These are phyloP conservation scores for Wickerhamiella cacticola DNA, from an alignment of 805 yeast genomes.

Conservation along the genomic window DNA sequence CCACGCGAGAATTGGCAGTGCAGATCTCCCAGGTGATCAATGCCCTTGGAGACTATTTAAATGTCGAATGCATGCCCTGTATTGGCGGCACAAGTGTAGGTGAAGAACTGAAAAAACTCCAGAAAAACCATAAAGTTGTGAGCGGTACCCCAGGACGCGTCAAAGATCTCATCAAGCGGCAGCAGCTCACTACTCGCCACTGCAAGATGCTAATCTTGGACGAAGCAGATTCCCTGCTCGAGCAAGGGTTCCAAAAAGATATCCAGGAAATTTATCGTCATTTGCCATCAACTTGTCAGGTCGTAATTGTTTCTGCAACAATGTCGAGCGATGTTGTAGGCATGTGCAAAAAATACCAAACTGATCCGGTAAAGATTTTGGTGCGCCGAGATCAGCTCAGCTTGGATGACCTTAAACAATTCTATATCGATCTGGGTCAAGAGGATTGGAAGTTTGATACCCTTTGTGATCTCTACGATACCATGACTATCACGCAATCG, in stretches of 20 bases:
- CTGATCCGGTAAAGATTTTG: slow-evolving; percentile 83
- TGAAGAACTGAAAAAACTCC: slow-evolving; percentile 57
- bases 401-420: slow-evolving; percentile 89
- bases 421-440: slow-evolving; percentile 76
- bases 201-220: slow-evolving; percentile 83
- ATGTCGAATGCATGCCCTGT: slow-evolving; percentile 76
- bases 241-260: slow-evolving; percentile 91
- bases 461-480: slow-evolving; percentile 86
- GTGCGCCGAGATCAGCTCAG: slow-evolving; percentile 92
- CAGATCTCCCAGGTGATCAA: slow-evolving; percentile 85
- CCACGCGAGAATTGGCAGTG: slow-evolving; percentile 90
- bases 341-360: slow-evolving; percentile 83
- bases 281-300: slow-evolving; percentile 78
- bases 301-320: slow-evolving; percentile 90
- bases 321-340: slow-evolving; percentile 84
- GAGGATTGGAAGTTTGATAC: slow-evolving; percentile 94
- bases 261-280: slow-evolving; percentile 81
- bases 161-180: slow-evolving; percentile 76
- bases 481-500: slow-evolving; percentile 90
- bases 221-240: slow-evolving; percentile 92
- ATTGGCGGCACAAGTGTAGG: slow-evolving; percentile 85
- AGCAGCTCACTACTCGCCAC: slow-evolving; percentile 58
- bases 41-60: slow-evolving; percentile 79
- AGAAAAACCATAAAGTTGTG: slow-evolving; percentile 69
- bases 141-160: slow-evolving; percentile 98